Base-by-base conservation (phyloP, 257 asterid genomes). In the Nicotiana otophora region DNA sequence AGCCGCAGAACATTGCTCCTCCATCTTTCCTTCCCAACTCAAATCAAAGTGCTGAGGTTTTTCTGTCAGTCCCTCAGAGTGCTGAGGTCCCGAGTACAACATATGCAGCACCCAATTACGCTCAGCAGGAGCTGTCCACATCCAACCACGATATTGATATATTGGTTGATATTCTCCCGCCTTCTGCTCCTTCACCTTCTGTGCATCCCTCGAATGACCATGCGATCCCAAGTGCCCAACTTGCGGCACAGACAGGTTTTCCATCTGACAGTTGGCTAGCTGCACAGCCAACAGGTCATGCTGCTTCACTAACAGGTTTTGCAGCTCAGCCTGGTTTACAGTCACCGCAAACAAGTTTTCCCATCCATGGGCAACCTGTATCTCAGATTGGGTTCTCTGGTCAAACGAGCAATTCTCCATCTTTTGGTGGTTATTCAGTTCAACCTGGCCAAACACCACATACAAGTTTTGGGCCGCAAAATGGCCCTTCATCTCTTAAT, bases 161-260 rank as follows among this genome's bases (percentile, higher is more conserved):
- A 85, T 91, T 96, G 88, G 99, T 97, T 1, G 98, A 93, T 86
- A 94, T 96, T 86, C 97, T 96, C 75, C 99, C 97, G 15, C 95
- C 93, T 17, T 86, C 97, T 60, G 92, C 86, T 81, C 87, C 90
- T 65, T 87, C 89, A 31, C 83, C 87, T 61, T 77, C 77, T 81
- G 88, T 83, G 53, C 85, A 85, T 89, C 85, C 79, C 60, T 46
- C 61, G 15, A 23, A n/a, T 72, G 39, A 46, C 23, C 61, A 46
- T 23, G 15, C 85, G 17, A 87, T 72, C 82, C 85, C 87, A 84
- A 84, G 86, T 54, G 57, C 39, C 83, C 91, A 87, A 86, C 67
- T 89, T 63, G 58, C 72, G 68, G 51, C 90, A 46, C 83, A 74
- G 42, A 12, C 86, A 54, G 84, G 82, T 58, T 58, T 82, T 79